phyloP scores from a whole-genome alignment of 2,329 filamentous ascomycete species.

The Akanthomyces lecanii region DNA sequence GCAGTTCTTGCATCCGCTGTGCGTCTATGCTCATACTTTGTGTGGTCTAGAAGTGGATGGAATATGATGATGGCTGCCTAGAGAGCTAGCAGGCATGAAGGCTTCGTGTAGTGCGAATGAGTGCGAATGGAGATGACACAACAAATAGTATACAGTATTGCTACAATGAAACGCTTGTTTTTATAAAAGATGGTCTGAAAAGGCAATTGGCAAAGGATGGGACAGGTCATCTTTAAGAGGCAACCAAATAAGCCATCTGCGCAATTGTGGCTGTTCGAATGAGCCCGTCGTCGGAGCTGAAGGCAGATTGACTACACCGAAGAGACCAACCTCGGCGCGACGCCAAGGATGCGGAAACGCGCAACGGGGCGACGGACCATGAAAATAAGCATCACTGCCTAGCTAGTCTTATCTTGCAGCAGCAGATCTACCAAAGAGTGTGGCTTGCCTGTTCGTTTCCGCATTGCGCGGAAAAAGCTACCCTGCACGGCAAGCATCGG shows the following conservation, averaged over 20 bases:
- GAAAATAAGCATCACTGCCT: neutral
- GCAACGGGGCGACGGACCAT: neutral
- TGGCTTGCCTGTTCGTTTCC: neutral
- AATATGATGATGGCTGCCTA: neutral
- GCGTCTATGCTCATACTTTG: constrained; percentile 17
- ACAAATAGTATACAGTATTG: neutral
- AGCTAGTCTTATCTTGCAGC: too few relatives aligned
- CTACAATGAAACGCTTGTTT: neutral
- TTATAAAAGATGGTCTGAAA: neutral
- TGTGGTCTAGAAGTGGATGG: neutral
- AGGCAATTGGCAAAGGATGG: neutral
- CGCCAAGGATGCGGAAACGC: neutral
- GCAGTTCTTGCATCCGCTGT: constrained; percentile 31
- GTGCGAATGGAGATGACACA: neutral
- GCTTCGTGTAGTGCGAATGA: neutral
- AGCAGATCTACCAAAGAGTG: neutral
- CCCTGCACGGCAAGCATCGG: neutral
- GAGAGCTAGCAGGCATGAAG: neutral
- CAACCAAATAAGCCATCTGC: neutral
- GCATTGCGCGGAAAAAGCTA: neutral
- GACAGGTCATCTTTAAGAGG: neutral
- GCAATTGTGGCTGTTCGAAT: neutral
- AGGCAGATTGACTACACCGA: neutral
- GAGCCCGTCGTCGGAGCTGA: neutral
- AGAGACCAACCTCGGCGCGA: neutral